These are phyloP conservation scores for Linum tenue DNA, from an alignment of 345 rosid species.

Conservation along the genomic window DNA sequence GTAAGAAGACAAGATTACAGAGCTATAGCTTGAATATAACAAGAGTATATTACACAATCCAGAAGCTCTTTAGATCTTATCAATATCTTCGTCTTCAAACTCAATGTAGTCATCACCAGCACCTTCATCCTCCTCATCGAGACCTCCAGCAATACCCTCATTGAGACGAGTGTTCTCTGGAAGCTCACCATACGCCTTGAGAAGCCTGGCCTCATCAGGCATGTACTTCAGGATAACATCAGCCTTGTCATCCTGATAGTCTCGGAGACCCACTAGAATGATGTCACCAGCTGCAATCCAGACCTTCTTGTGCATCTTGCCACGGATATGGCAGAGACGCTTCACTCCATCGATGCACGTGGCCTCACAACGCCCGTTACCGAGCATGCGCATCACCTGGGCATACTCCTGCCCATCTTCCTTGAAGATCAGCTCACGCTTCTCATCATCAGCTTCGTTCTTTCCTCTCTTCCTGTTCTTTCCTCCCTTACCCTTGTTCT, in stretches of 20 bases:
- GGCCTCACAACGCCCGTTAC: slow-evolving; percentile 14
- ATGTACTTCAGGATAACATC: slow-evolving; percentile 15
- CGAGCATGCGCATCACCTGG: slow-evolving; percentile 14
- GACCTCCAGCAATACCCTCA: slow-evolving; percentile 9
- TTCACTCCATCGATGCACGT: slow-evolving; percentile 5
- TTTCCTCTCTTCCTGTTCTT: slow-evolving; percentile 22
- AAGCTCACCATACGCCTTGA: slow-evolving; percentile 14
- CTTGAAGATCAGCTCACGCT: slow-evolving; percentile 14
- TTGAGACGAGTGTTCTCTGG: slow-evolving; percentile 13
- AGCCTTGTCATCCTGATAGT: slow-evolving; percentile 16
- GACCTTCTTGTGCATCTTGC: slow-evolving; percentile 19
- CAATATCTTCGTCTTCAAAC: slow-evolving; percentile 18
- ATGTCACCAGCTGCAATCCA: slow-evolving; percentile 15
- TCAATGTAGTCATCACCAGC: slow-evolving; percentile 11
- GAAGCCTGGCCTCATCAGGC: slow-evolving; percentile 15
- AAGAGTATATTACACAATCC: background rate
- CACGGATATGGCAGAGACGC: slow-evolving; percentile 15
- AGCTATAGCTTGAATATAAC: background rate
- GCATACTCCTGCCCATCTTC: slow-evolving; percentile 17
- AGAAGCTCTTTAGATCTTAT: slow-evolving; percentile 3
- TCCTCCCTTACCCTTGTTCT: slow-evolving; percentile 20
- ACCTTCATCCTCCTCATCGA: slow-evolving; percentile 9
- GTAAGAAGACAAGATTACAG: background rate
- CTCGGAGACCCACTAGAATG: slow-evolving; percentile 12
- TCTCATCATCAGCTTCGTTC: slow-evolving; percentile 16